These are phyloP conservation scores for Monsonia emarginata DNA, from an alignment of 441 rosid genomes.

Conservation along the genomic window DNA sequence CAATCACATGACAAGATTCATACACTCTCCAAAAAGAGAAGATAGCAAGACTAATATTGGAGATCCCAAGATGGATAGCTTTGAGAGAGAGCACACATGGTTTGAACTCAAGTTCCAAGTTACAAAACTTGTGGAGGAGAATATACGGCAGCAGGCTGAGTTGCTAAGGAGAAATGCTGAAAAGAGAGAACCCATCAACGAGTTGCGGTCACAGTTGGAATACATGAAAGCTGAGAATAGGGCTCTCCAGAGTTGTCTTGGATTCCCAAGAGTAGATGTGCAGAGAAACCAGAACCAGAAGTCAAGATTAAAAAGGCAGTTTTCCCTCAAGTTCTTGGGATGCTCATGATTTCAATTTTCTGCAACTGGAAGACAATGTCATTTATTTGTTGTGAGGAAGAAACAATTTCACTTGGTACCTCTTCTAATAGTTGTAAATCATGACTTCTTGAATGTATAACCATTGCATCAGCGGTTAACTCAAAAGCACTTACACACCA, in stretches of 20 bases:
- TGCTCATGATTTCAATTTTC: constrained; percentile 13
- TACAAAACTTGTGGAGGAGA: constrained; percentile 35
- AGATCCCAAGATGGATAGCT: constrained; percentile 4
- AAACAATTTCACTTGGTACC: too few relatives aligned
- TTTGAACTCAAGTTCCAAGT: constrained; percentile 22
- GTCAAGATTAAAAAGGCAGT: constrained; percentile 17
- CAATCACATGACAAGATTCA: background rate
- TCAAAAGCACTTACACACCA: too few relatives aligned
- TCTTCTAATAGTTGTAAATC: too few relatives aligned
- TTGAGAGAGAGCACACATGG: constrained; percentile 18
- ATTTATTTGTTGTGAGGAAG: too few relatives aligned
- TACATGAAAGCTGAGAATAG: constrained; percentile 30
- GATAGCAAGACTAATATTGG: background rate
- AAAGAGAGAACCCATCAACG: constrained; percentile 30
- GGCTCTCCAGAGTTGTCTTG: constrained; percentile 23
- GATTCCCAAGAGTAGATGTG: constrained; percentile 14
- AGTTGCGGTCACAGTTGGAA: constrained; percentile 25
- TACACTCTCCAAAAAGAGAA: constrained; percentile 7
- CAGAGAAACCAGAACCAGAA: constrained; percentile 21
- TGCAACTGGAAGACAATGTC: background rate
- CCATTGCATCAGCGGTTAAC: too few relatives aligned
- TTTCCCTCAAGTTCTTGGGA: constrained; percentile 26
- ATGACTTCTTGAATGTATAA: too few relatives aligned
- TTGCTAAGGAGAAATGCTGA: constrained; percentile 38
- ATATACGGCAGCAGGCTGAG: constrained; percentile 33